Evolutionary conservation across 192 early-diverging fungal species (phyloP), one percentile per base, ranked within the genome.

Genomic region (Coemansia pectinata): DNA sequence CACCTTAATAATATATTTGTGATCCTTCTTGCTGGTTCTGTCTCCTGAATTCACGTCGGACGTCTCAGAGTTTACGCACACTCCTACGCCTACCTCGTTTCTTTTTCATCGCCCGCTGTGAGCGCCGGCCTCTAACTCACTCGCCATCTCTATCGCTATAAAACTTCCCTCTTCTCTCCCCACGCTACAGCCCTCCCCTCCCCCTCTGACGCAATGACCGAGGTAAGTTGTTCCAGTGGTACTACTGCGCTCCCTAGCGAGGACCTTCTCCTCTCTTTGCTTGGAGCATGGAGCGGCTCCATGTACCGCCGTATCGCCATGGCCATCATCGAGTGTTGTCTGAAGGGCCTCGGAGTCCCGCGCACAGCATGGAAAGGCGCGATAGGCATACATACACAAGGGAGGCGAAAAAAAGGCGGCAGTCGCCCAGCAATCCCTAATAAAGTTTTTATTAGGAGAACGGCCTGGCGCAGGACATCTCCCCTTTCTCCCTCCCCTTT

Each of bases 181-280:
- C 31, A 29, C 67, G 27, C 59, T 41, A 42, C 63, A 34, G 27
- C 55, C 29, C 27, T 31, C 29, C 64, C 50, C 34, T 14, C 10
- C 29, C 50, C 50, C 3, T 29, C 50, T 60, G 11, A 45, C 59
- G 27, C 58, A 41, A 76, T 76, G 74, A 42, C 74, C 64, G 74
- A 76, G 68, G 74, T 76, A 76, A 76, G 74, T 63, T 29, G 52
- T 29, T 29, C 42, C 29, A 47, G 23, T 42, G 63, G n/a, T 17
- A 3, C 44, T 48, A 48, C 31, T 48, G 27, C 47, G 63, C 29
- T 23, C 63, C 21, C 6, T 62, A 19, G 11, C 3, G 14, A 19
- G 36, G 14, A 17, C 55, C 29, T 7, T 21, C 7, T n/a, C 41
- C 19, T 12, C 36, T 38, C 5, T 14, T 48, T 48, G 1, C 19